Evolutionary conservation across 1,284 basidiomycete species (phyloP).

Genomic region (Rhodotorula sp.): DNA sequence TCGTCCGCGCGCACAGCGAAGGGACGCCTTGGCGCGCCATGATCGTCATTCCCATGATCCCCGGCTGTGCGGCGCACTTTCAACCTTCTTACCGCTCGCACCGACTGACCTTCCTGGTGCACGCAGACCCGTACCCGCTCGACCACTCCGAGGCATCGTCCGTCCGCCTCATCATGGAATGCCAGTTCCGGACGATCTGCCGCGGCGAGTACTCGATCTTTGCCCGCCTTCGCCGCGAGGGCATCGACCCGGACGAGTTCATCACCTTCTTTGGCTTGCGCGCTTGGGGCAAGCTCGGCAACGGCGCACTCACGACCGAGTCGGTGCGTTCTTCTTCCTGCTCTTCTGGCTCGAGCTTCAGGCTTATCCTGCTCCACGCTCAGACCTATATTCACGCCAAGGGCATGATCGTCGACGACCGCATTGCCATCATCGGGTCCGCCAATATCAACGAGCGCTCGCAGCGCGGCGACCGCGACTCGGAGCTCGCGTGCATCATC

Average conservation of each 20-base stretch:
- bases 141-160: slow-evolving; percentile 91
- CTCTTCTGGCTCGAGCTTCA: too few species aligned
- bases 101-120: too few species aligned
- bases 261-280: slow-evolving; percentile 89
- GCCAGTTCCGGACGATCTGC: slow-evolving; percentile 85
- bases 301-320: slow-evolving; percentile 84
- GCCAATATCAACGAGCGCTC: slow-evolving; percentile 99
- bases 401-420: slow-evolving; percentile 91
- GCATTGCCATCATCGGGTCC: slow-evolving; percentile 96
- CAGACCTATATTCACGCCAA: slow-evolving; percentile 50
- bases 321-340: slow-evolving; percentile 40
- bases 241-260: slow-evolving; percentile 90
- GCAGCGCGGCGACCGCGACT: slow-evolving; percentile 93
- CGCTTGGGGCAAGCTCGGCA: slow-evolving; percentile 89
- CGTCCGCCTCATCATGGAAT: slow-evolving; percentile 88
- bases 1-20: slow-evolving; percentile 83
- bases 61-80: slow-evolving; percentile 61
- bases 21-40: slow-evolving; percentile 86
- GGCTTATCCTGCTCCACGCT: neutral
- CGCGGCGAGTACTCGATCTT: slow-evolving; percentile 93
- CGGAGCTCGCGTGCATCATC: slow-evolving; percentile 88
- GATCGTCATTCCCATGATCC: slow-evolving; percentile 87
- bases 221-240: slow-evolving; percentile 78
- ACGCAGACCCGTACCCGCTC: slow-evolving; percentile 74
- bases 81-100: neutral